Conservation (phyloP, 257 asterid species). For the Echites panduratus region DNA sequence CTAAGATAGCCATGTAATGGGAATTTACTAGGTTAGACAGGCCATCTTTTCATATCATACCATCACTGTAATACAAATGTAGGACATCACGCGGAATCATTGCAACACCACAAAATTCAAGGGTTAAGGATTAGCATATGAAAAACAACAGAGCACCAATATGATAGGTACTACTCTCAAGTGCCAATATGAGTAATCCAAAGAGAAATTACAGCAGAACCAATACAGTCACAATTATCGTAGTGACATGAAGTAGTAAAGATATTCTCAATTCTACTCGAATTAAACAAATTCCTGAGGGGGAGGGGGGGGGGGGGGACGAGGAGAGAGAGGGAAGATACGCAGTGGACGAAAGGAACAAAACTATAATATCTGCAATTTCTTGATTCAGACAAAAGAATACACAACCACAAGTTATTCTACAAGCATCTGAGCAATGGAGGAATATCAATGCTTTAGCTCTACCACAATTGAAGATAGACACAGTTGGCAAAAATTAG, state of each 20-base stretch:
- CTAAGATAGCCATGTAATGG: neutral
- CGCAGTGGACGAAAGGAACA: neutral
- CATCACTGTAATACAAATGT: neutral
- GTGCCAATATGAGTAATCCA: neutral
- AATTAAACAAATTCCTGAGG: neutral
- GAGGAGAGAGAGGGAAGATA: neutral
- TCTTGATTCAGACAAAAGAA: slow-evolving; percentile 6
- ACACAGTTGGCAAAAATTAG: slow-evolving; percentile 1
- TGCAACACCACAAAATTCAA: neutral
- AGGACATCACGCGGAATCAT: neutral
- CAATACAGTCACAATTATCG: neutral
- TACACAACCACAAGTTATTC: slow-evolving; percentile 6
- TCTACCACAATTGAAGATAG: slow-evolving; percentile 4
- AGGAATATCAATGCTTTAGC: slow-evolving; percentile 1
- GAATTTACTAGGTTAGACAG: neutral
- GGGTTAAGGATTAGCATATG: neutral
- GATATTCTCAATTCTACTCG: neutral
- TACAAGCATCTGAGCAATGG: neutral
- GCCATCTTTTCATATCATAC: neutral
- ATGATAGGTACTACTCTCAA: neutral
- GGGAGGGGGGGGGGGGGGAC: no score
- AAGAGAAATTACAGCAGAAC: neutral
- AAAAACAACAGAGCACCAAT: neutral
- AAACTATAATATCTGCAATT: neutral
- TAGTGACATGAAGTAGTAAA: neutral